Conservation (phyloP, 2,329 filamentous ascomycete genomes). For the Clarireedia paspali region DNA sequence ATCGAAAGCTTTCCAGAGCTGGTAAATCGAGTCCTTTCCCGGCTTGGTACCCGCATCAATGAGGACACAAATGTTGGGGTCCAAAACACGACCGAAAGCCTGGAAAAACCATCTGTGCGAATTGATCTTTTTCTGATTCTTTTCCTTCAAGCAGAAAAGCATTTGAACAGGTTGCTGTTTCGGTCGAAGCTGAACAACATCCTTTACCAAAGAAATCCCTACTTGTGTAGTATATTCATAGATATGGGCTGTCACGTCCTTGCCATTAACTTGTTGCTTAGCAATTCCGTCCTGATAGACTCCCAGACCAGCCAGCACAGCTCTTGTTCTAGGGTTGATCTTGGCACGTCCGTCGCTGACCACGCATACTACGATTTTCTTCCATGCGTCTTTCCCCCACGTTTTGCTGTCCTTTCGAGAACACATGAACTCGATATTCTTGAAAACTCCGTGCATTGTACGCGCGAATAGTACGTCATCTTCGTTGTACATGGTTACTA, state of each 20-base stretch:
- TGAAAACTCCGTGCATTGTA: constrained; percentile 98
- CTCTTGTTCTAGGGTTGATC: constrained; percentile 87
- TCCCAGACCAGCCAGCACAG: constrained; percentile 91
- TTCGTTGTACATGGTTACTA: constrained; percentile 98
- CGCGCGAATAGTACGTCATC: constrained; percentile 93
- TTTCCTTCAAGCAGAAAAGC: constrained; percentile 97
- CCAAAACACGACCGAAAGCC: constrained; percentile 84
- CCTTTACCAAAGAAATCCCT: constrained; percentile 71
- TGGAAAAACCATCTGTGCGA: constrained; percentile 99
- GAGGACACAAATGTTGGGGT: constrained; percentile 93
- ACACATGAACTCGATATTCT: constrained; percentile 96
- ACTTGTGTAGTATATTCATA: constrained; percentile 99
- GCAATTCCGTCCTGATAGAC: constrained; percentile 98
- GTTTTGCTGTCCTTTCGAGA: constrained; percentile 84
- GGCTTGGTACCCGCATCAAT: constrained; percentile 95
- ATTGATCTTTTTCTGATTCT: constrained; percentile 96
- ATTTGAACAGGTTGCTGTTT: constrained; percentile 96
- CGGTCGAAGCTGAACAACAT: constrained; percentile 96
- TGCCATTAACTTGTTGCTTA: constrained; percentile 96
- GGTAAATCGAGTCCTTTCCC: constrained; percentile 83
- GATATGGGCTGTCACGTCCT: constrained; percentile 90
- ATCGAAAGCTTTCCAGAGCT: constrained; percentile 98
- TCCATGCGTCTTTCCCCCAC: constrained; percentile 96
- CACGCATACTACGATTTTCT: constrained; percentile 97
- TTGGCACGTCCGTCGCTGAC: constrained; percentile 91